Evolutionary conservation across 139 green algal species (phyloP).

Genomic region (Haematococcus lacustris): DNA sequence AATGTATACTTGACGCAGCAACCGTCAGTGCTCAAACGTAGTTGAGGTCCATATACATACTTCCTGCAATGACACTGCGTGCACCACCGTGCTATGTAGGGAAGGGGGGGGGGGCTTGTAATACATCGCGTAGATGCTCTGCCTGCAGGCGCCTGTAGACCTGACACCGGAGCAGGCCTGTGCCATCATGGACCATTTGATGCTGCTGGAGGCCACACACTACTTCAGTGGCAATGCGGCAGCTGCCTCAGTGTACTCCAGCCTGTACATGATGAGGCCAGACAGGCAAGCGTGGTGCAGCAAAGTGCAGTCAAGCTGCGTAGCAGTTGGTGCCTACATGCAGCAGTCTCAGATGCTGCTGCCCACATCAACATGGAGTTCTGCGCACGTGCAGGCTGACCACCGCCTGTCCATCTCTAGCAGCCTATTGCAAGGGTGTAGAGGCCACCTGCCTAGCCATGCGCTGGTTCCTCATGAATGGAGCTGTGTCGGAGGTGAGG

Average conservation of each 20-base stretch:
- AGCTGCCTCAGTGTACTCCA: conserved; percentile 76
- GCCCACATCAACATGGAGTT: too few relatives aligned
- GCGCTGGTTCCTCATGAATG: conserved; percentile 47
- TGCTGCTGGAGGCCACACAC: conserved; percentile 48
- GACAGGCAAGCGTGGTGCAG: conserved; percentile 24
- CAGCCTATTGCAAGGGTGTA: conserved; percentile 58
- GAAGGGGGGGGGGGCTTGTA: too few relatives aligned
- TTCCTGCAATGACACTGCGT: too few relatives aligned
- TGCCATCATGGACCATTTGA: conserved; percentile 41
- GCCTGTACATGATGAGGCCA: conserved; percentile 72
- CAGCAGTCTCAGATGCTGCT: too few relatives aligned
- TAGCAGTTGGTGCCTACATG: too few relatives aligned
- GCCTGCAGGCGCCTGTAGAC: conserved; percentile 22
- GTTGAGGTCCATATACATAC: too few relatives aligned
- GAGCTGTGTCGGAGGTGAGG: conserved; percentile 63
- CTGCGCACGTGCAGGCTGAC: not conserved
- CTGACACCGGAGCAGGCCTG: conserved; percentile 17
- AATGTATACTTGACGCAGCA: too few relatives aligned
- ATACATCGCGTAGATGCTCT: too few relatives aligned
- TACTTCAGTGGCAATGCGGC: conserved; percentile 25
- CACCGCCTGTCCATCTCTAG: conserved; percentile 21
- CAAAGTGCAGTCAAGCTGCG: too few relatives aligned
- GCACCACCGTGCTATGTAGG: conserved; percentile 13
- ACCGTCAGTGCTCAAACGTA: too few relatives aligned
- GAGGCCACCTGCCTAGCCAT: conserved; percentile 40